phyloP scores from a whole-genome alignment of 2,329 filamentous ascomycete genomes.

The Gaeumannomyces tritici region DNA sequence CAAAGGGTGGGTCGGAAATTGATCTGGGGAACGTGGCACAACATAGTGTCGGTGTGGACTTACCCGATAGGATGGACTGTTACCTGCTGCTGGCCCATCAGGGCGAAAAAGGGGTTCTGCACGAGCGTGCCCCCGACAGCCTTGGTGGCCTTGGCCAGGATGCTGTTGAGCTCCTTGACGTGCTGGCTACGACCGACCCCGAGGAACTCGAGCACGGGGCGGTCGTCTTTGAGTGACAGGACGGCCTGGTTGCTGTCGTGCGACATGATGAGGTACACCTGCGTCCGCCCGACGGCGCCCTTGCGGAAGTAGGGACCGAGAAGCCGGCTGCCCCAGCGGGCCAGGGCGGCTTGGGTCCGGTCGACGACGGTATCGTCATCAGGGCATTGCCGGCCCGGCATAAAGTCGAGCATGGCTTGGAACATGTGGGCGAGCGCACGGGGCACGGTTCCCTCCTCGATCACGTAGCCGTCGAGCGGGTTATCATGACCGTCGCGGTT shows the following conservation, averaged over 20 bases:
- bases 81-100: conserved; percentile 46
- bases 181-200: conserved; percentile 48
- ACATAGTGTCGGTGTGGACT: conserved; percentile 12
- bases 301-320: conserved; percentile 47
- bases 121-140: conserved; percentile 51
- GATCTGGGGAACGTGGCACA: not conserved
- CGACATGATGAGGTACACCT: conserved; percentile 57
- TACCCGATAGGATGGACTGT: conserved; percentile 59
- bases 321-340: conserved; percentile 41
- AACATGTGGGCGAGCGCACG: conserved; percentile 45
- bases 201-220: conserved; percentile 48
- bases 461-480: conserved; percentile 51
- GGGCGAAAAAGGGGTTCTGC: conserved; percentile 46
- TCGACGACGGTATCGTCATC: conserved; percentile 27
- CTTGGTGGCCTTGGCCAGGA: conserved; percentile 44
- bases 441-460: conserved; percentile 51
- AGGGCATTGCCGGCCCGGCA: conserved; percentile 35
- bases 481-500: conserved; percentile 41
- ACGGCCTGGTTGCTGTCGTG: conserved; percentile 56
- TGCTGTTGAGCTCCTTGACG: conserved; percentile 38
- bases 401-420: conserved; percentile 44
- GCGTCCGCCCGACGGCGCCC: conserved; percentile 49
- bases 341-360: conserved; percentile 34
- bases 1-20: not conserved
- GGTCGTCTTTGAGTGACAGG: conserved; percentile 48